phyloP scores from a whole-genome alignment of 805 yeast species.

The Yarrowia divulgata region DNA sequence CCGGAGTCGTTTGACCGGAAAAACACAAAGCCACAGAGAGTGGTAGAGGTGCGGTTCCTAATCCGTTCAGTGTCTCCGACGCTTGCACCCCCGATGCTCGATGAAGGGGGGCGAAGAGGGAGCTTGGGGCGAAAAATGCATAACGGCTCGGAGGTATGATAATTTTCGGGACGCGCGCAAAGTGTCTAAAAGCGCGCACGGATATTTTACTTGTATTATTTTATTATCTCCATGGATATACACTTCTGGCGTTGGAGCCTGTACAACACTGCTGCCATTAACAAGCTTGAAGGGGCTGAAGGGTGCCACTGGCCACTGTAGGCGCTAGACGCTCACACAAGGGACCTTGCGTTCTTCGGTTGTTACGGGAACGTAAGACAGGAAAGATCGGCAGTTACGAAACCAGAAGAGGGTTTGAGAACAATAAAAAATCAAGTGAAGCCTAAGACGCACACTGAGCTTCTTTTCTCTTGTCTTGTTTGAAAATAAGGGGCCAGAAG shows the following conservation, averaged over 20 bases:
- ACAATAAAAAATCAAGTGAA: not conserved
- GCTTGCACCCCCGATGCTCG: conserved; percentile 1
- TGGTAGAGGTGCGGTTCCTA: not conserved
- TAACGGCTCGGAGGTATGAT: conserved; percentile 25
- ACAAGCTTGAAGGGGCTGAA: too few species aligned
- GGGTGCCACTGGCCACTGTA: too few species aligned
- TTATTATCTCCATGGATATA: not conserved
- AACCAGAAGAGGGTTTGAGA: not conserved
- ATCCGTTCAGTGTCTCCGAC: conserved; percentile 2
- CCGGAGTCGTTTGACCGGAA: not conserved
- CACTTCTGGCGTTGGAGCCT: too few species aligned
- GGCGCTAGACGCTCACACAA: too few species aligned
- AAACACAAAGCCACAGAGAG: conserved; percentile 3
- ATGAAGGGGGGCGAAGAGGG: not conserved
- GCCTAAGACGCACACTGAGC: not conserved
- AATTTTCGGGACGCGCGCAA: not conserved
- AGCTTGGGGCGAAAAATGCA: not conserved
- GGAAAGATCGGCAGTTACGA: conserved; percentile 35
- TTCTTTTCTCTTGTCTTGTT: conserved; percentile 16
- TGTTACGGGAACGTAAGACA: conserved; percentile 32
- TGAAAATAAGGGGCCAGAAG: conserved; percentile 3
- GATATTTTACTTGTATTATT: too few species aligned
- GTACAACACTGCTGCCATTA: too few species aligned
- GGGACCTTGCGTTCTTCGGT: too few species aligned
- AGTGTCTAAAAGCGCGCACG: too few species aligned